Evolutionary conservation across 2,329 filamentous ascomycete genomes (phyloP).

Genomic region (Fonsecaea multimorphosa): DNA sequence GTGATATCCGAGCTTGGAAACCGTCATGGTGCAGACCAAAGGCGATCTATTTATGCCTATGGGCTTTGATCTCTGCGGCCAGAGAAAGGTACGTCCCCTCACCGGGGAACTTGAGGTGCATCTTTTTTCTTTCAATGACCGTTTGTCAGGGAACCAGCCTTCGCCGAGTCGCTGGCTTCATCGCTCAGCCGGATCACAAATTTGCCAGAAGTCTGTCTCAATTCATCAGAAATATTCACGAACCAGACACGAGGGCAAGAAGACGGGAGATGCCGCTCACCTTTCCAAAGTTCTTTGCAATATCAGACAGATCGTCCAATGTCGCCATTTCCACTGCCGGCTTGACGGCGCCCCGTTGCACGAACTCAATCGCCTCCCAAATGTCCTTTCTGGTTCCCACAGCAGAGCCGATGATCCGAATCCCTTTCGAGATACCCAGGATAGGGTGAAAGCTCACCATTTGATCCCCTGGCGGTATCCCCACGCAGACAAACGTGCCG

Average conservation of each 20-base stretch:
- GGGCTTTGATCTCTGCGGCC: neutral
- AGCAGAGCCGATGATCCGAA: constrained; percentile 34
- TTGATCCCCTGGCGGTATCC: constrained; percentile 37
- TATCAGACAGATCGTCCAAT: constrained; percentile 30
- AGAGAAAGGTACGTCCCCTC: neutral
- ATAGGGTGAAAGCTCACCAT: constrained; percentile 23
- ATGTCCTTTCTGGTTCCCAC: constrained; percentile 37
- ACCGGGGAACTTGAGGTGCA: neutral
- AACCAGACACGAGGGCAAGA: neutral
- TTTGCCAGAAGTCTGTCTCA: constrained; percentile 24
- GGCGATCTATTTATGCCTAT: neutral
- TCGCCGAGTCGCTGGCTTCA: constrained; percentile 1
- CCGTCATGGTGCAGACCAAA: neutral
- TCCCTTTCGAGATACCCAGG: constrained; percentile 27
- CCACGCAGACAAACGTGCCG: constrained; percentile 51
- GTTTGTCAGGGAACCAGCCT: neutral
- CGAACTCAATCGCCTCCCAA: constrained; percentile 35
- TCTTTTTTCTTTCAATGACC: neutral
- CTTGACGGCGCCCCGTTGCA: constrained; percentile 37
- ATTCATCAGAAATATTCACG: neutral
- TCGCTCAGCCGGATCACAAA: constrained; percentile 26
- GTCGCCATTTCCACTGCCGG: constrained; percentile 35
- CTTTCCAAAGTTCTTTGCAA: constrained; percentile 30
- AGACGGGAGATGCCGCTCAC: constrained; percentile 12
- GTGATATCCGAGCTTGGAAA: constrained; percentile 10